Evolutionary conservation across 2,329 filamentous ascomycete species (phyloP), one percentile per base, ranked within the genome.

Genomic region (Clarireedia hainanense): DNA sequence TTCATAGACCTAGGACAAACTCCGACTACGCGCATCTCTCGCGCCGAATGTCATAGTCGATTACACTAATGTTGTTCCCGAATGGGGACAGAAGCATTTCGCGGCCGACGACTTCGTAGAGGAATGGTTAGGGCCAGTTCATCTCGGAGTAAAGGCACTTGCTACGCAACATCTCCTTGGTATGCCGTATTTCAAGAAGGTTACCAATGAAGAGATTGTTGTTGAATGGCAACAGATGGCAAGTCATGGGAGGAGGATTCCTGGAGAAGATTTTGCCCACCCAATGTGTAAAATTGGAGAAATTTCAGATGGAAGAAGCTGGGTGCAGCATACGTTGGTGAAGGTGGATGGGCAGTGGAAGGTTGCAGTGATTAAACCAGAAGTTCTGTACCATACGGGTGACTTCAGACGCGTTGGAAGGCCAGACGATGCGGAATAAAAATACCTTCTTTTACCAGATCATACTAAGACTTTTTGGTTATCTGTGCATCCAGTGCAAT

Each of bases 221-320:
- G 59, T 67, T 2, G 59, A 66, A 43, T 66, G 63, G 60, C 64
- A 66, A 55, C 63, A 66, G 52, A 17, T 66, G 14, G 63, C 64
- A 12, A 61, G 59, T 37, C 64, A 67, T 47, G 63, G 56, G 17
- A 48, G 63, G 9, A 51, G 57, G 20, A 24, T 61, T 9, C 55
- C 52, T 23, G 58, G 60, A 7, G 61, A 63, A 36, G 58, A 64
- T 46, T 63, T 50, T 39, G 47, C 23, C 4, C 56, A 47, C 34
- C 59, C 59, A 5, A 58, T 59, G 56, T 61, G 60, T 36, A 61
- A 60, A 42, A 61, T 63, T 36, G 57, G 49, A 9, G 60, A 61
- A 37, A 57, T 50, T 1, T 60, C 56, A 23, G 58, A 60, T 50
- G 62, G 59, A 14, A 61, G 58, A 42, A 60, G 61, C n/a, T 63